These are phyloP conservation scores for Russula emetica DNA, from an alignment of 768 basidiomycete genomes.

Conservation along the genomic window DNA sequence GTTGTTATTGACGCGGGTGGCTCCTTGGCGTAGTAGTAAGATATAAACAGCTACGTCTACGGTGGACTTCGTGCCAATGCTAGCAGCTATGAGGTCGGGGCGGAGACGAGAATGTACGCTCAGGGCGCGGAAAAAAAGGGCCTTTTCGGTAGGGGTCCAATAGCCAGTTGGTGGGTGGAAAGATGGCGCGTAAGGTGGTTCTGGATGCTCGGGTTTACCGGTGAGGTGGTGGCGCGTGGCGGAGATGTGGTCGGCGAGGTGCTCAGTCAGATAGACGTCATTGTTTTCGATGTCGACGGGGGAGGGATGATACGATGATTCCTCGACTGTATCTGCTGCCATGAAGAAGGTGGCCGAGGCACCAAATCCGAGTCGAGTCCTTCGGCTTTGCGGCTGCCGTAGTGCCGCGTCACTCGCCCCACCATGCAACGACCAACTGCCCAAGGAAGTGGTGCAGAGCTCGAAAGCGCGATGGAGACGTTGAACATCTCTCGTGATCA, in stretches of 20 bases:
- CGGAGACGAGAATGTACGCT: constrained; percentile 62
- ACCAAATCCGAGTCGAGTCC: too few species aligned
- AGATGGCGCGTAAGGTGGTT: constrained; percentile 29
- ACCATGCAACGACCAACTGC: background rate
- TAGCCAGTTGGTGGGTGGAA: constrained; percentile 34
- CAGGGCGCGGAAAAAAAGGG: constrained; percentile 66
- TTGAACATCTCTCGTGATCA: background rate
- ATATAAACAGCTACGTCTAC: constrained; percentile 69
- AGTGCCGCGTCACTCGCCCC: too few species aligned
- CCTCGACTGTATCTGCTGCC: constrained; percentile 7
- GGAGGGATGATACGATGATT: background rate
- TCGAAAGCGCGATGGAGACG: background rate
- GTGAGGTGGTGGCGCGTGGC: constrained; percentile 17
- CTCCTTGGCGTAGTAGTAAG: constrained; percentile 39
- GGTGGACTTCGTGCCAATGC: constrained; percentile 60
- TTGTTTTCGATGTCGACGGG: background rate
- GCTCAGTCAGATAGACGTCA: background rate
- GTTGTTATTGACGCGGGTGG: background rate
- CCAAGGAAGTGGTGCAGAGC: background rate
- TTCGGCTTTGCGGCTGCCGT: too few species aligned
- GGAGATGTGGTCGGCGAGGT: constrained; percentile 19
- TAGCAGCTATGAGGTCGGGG: constrained; percentile 70
- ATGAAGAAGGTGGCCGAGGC: background rate
- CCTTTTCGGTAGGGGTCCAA: constrained; percentile 70
- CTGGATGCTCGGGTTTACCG: constrained; percentile 7